Conservation (phyloP, 352 stramenopile species). For the Globisporangium nodosum region DNA sequence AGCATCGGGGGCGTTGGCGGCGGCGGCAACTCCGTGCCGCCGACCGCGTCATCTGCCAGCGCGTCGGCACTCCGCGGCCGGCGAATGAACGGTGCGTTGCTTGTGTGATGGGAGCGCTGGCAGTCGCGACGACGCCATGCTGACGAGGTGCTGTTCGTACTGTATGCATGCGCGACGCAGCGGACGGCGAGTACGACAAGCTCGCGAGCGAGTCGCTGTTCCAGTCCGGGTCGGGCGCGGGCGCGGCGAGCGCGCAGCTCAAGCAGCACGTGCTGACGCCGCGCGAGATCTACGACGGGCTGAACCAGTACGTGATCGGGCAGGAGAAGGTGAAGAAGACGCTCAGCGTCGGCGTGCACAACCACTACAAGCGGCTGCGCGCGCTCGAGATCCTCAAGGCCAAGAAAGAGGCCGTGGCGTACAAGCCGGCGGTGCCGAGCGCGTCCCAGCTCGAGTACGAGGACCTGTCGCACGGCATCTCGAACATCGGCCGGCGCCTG, state of each 20-base stretch:
- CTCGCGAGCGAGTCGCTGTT: constrained; percentile 53
- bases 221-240: constrained; percentile 5
- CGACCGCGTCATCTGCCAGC: constrained; percentile 1
- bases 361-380: constrained; percentile 97
- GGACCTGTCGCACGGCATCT: constrained; percentile 22
- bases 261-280: constrained; percentile 81
- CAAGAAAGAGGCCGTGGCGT: constrained; percentile 31
- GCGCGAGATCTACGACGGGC: constrained; percentile 89
- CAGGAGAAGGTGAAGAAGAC: constrained; percentile 97
- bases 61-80: constrained; percentile 15
- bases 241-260: constrained; percentile 11
- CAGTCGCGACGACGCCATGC: not conserved
- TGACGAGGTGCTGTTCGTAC: not conserved
- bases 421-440: constrained; percentile 19
- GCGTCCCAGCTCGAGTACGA: constrained; percentile 30
- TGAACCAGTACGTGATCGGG: constrained; percentile 97
- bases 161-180: constrained; percentile 7
- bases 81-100: constrained; percentile 40
- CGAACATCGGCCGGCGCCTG: constrained; percentile 41
- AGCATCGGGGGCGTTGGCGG: constrained; percentile 20
- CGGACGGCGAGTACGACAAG: constrained; percentile 71
- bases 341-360: constrained; percentile 94
- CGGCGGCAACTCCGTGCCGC: constrained; percentile 1
- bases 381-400: constrained; percentile 54
- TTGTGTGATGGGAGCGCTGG: not conserved